Base-by-base conservation (phyloP, 805 yeast genomes). In the Yamadazyma olivae region DNA sequence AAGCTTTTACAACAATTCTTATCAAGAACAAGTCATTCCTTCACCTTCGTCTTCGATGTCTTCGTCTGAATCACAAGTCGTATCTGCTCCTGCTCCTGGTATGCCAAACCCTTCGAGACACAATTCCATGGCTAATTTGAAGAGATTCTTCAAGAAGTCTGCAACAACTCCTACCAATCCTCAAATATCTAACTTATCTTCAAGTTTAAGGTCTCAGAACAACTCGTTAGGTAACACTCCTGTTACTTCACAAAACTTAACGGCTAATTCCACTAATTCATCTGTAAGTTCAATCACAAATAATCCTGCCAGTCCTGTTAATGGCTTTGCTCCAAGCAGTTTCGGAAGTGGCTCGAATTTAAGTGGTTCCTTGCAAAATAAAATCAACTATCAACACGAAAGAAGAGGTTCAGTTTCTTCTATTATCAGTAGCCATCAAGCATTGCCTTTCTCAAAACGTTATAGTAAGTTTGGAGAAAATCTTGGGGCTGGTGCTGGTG, bases 401-500 rank as follows among this genome's bases (percentile, higher is more conserved):
- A 52, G 70, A 34, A 49, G 64, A 33, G 64, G 61, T 6, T 64
- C 68, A 3, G 69, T 62, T 20, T 58, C 57, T 42, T 53, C 55
- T 3, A 32, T 57, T 5, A 41, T 59, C 17, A 52, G 45, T 35
- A 36, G 42, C 25, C 51, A 45, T 33, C 53, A 58, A 44, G 45
- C 50, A 39, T 43, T 60, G 38, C 59, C 68, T 31, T 52, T 55
- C 44, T 48, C 59, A 27, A 62, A 61, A 40, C 80, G 83, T 50
- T 85, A 84, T 54, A 87, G 91, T 38, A 81, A 77, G 45, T 57
- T 82, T 43, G 90, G 91, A 33, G 81, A 82, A 53, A 73, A 81
- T 39, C 58, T 85, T 31, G 95, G 95, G 13, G 79, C 88, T 1
- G 95, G 95, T 38, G 95, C 93, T 9, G 95, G 95, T 32, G 95